Evolutionary conservation across 2,329 filamentous ascomycete species (phyloP).

Genomic region (Diplodia sapinea): DNA sequence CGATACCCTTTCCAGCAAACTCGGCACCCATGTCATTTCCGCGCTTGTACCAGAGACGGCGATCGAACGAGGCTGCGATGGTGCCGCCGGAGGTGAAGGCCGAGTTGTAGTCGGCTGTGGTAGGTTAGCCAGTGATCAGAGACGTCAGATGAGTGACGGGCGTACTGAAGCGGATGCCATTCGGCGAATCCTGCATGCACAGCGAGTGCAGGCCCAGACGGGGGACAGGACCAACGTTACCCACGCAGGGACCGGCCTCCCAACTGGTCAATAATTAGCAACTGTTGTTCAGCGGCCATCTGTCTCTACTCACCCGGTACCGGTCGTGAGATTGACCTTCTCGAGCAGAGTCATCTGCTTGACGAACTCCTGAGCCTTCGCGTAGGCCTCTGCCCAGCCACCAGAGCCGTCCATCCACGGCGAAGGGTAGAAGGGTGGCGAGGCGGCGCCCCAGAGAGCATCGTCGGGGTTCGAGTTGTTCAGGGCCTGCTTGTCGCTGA

Average conservation of each 20-base stretch:
- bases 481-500: not conserved
- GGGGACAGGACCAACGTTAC: slow-evolving; percentile 72
- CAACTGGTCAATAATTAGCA: slow-evolving; percentile 55
- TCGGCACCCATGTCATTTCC: slow-evolving; percentile 78
- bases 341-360: slow-evolving; percentile 81
- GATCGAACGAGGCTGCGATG: slow-evolving; percentile 82
- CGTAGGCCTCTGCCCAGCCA: slow-evolving; percentile 75
- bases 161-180: slow-evolving; percentile 74
- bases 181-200: slow-evolving; percentile 86
- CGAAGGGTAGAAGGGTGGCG: slow-evolving; percentile 78
- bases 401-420: slow-evolving; percentile 82
- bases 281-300: not conserved
- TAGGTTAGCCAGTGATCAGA: not conserved
- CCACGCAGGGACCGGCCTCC: slow-evolving; percentile 75
- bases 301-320: slow-evolving; percentile 68
- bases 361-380: slow-evolving; percentile 77
- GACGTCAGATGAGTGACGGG: not conserved
- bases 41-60: slow-evolving; percentile 69
- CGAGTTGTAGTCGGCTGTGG: slow-evolving; percentile 73
- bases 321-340: slow-evolving; percentile 95
- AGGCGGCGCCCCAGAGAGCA: slow-evolving; percentile 43
- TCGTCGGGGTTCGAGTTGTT: slow-evolving; percentile 25
- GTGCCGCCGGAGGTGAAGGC: slow-evolving; percentile 82
- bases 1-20: slow-evolving; percentile 75
- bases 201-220: slow-evolving; percentile 72